phyloP scores from a whole-genome alignment of 257 asterid species.

The Rauvolfia tetraphylla region DNA sequence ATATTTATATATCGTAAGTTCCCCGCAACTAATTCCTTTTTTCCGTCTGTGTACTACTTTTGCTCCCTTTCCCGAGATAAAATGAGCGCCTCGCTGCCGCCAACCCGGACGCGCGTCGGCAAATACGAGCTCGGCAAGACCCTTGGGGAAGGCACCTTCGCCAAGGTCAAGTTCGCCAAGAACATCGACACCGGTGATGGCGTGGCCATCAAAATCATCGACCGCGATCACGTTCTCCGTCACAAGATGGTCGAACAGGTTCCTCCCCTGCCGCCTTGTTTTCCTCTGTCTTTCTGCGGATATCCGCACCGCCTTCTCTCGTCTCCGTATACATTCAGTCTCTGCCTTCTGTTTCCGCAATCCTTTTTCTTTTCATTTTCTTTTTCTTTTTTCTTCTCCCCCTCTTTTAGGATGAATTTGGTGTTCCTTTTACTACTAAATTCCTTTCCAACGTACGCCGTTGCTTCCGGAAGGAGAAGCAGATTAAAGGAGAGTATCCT shows the following conservation, averaged over 20 bases:
- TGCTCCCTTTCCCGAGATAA: too few species aligned
- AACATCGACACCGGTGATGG: constrained; percentile 40
- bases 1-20: too few species aligned
- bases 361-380: too few species aligned
- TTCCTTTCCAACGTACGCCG: neutral
- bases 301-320: neutral
- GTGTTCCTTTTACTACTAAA: neutral
- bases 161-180: constrained; percentile 68
- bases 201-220: constrained; percentile 76
- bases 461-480: neutral
- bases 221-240: constrained; percentile 60
- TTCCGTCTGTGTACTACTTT: too few species aligned
- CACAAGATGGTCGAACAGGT: constrained; percentile 78
- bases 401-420: neutral
- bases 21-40: too few species aligned
- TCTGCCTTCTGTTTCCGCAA: neutral
- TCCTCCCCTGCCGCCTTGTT: neutral
- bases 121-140: constrained; percentile 74
- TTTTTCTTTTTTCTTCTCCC: too few species aligned
- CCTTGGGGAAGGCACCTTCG: constrained; percentile 72
- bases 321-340: neutral
- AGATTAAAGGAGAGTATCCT: neutral
- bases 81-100: constrained; percentile 33
- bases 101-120: constrained; percentile 56
- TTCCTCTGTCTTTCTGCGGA: neutral